Evolutionary conservation across 164 flowering plant species (phyloP), one percentile per base, ranked within the genome.

Genomic region (Umbellularia californica): DNA sequence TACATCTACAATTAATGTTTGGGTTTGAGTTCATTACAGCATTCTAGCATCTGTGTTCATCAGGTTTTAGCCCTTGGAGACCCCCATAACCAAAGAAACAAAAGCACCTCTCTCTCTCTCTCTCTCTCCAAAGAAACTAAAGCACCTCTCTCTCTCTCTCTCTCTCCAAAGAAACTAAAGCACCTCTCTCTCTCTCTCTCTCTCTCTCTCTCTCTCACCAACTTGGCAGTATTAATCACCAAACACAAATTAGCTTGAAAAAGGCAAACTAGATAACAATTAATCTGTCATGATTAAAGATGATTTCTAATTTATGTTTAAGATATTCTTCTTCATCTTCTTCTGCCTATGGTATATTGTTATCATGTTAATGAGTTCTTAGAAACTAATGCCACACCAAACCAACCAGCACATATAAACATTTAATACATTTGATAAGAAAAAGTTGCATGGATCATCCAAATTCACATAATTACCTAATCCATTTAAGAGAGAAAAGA

Each of bases 171-270:
- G 35, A 30, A 30, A 30, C 35, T 3, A 30, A 30, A 66, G 28
- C 69, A 66, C 17, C 69, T 27, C 69, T 67, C 60, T 55, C 58
- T n/a, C 66, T 17, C 65, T 23, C 41, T 27, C 69, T 66, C 69
- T 28, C 69, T 66, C 69, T 28, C n/a, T 17, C 35, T 25, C 69
- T 28, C 69, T 28, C 66, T 63, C 19, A 15, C n/a, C 63, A 58
- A 17, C 67, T 24, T 35, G 4, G n/a, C 28, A 19, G 69, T 41
- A 1, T 9, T 41, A 41, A 41, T 41, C 47, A 41, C 10, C 47
- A 41, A 41, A 9, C 47, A 41, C 47, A 41, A 41, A 41, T 41
- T 41, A 11, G 11, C 47, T 41, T 41, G 47, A 41, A 41, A 41
- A 7, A 1, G 47, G 47, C 47, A 67, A 67, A 67, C 30, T 27